Base-by-base conservation (phyloP, 805 yeast species). In the Yamadazyma phyllophila region DNA sequence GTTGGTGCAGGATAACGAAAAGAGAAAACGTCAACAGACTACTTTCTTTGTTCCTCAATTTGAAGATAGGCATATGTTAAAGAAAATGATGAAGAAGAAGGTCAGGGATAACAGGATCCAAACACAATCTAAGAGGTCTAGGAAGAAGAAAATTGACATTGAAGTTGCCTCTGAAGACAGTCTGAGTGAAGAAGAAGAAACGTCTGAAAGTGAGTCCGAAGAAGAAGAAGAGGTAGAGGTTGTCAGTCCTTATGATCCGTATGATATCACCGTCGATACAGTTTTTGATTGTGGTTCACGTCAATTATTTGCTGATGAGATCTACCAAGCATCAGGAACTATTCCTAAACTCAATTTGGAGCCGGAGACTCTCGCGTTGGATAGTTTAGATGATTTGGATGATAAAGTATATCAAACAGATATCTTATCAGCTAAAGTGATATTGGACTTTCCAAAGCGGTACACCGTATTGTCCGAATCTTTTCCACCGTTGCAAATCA, bases 181-280 rank as follows among this genome's bases (percentile, higher is more conserved):
- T 10, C 24, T 20, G 24, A 14, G 20, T 7, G 20, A 15, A 7
- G 39, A 37, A 24, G 45, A 31, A 13, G 43, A 32, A 24, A 13
- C 20, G 3, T 30, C 30, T 15, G 26, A 13, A 5, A 35, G 32
- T 13, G 38, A 13, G 11, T 54, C 55, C 33, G 51, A 40, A 11
- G 35, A 36, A 4, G 54, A 49, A 11, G 60, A 53, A 3, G 69
- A 62, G 14, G 60, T 57, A 24, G 65, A 59, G 6, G 53, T 52
- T n/a, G 52, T 59, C n/a, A 67, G 71, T 55, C 72, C 73, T 2
- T 71, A 56, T 52, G 73, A 68, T 48, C 77, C 77, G 1, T 51
- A 58, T 5, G 66, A 66, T 44, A 64, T 71, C 17, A 54, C 49
- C 8, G 56, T 59, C 0, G 77, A 71, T 49, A 57, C 69, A 1